Evolutionary conservation across 1,139 yeast genomes (phyloP), one percentile per base, ranked within the genome.

Genomic region (Diutina catenulata): DNA sequence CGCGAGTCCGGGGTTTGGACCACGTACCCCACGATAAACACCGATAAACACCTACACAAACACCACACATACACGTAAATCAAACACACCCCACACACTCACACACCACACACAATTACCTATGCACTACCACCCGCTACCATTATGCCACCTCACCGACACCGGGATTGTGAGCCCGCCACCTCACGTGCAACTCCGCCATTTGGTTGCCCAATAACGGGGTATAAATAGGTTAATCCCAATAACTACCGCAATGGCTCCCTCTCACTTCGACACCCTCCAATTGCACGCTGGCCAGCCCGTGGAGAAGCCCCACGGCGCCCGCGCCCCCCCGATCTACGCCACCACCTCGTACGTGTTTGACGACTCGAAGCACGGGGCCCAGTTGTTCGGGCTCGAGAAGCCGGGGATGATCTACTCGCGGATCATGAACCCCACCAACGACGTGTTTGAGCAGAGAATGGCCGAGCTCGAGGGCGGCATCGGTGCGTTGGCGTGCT

Each of bases 401-500:
- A 79, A 75, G 36, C 79, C 80, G 18, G 95, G 95, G 35, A 81
- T 65, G 64, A 80, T 87, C 49, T 91, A 91, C 67, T 78, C 94
- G 10, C 76, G 98, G 58, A 71, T 91, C 49, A 80, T 74, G 74
- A 91, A 91, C 65, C 98, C 98, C 44, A 91, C 98, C 46, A 80
- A 71, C 42, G 94, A 80, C 48, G 91, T 82, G 22, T 81, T 91
- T 47, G 98, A 91, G 61, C 75, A 83, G 57, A 75, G 98, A 63
- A 70, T 91, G 41, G 94, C 95, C 41, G 93, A 94, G 38, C 71
- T 91, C 45, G 98, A 91, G 62, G 81, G 82, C 42, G 98, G 97
- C 52, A 77, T 78, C 40, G 94, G 81, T 45, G 97, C 94, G 3
- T 63, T 88, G 43, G 93, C 95, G n/a, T 80, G 81, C 26, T 60